phyloP scores from a whole-genome alignment of 495 filamentous ascomycete species.

The Astrothelium subdiscretum region DNA sequence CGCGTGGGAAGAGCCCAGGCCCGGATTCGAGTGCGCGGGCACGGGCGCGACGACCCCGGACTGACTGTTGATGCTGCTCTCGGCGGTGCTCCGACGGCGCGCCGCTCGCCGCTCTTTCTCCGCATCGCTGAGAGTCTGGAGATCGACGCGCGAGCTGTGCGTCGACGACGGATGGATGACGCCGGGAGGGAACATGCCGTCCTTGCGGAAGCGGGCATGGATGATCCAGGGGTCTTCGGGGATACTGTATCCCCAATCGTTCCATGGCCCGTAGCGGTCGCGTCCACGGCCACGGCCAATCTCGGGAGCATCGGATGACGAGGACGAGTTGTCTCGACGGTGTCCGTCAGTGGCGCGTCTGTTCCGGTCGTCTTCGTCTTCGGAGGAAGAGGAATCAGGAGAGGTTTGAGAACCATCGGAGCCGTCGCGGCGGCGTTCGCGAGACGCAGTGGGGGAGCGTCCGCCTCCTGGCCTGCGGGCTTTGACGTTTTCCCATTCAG shows the following conservation, averaged over 20 bases:
- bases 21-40: too few species aligned
- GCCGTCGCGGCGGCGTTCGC: constrained; percentile 6
- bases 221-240: constrained; percentile 96
- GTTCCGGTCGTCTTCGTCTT: constrained; percentile 10
- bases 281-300: constrained; percentile 8
- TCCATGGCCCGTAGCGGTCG: constrained; percentile 22
- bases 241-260: constrained; percentile 53
- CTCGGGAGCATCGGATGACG: constrained; percentile 2
- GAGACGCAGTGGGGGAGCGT: constrained; percentile 20
- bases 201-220: constrained; percentile 71
- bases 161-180: constrained; percentile 41
- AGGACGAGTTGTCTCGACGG: constrained; percentile 13
- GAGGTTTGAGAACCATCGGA: background rate
- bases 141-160: constrained; percentile 46
- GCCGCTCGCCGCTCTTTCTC: constrained; percentile 16
- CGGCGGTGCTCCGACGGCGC: constrained; percentile 18
- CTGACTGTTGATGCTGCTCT: constrained; percentile 32
- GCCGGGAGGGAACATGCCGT: constrained; percentile 50
- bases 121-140: constrained; percentile 38
- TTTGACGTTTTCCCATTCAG: constrained; percentile 62
- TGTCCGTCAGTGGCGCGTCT: constrained; percentile 17
- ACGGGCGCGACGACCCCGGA: constrained; percentile 7
- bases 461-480: constrained; percentile 18
- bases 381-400: constrained; percentile 11
- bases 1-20: too few species aligned